Evolutionary conservation across 2,329 filamentous ascomycete genomes (phyloP), one percentile per base, ranked within the genome.

Genomic region (Chaetomiaceae sp.): DNA sequence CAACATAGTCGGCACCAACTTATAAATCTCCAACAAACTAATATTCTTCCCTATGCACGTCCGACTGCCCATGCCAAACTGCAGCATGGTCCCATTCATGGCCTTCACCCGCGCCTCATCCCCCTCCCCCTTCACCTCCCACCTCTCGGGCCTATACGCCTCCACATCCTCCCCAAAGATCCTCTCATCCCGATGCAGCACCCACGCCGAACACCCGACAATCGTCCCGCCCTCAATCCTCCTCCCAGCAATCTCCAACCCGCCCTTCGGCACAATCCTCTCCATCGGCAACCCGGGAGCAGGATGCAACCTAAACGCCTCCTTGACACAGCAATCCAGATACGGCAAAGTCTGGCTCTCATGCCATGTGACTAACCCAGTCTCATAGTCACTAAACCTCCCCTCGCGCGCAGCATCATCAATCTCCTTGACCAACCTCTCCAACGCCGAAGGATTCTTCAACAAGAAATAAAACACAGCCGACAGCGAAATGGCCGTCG

Each of bases 321-420:
- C 89, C 64, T 91, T 88, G 62, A 92, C 78, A 51, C 83, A 84
- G 3, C 88, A 88, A 63, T 91, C 86, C 6, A 94, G 80, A 66
- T 91, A 94, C 0, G 82, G 81, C 2, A 94, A 75, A 51, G 79
- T 80, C 66, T 89, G 85, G 45, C 77, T 78, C 68, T 91, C 84
- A 33, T 80, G 66, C 81, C 85, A 89, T 1, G 82, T 85, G 6
- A 90, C 84, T 4, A 84, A 76, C 6, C 81, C 80, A 15, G 80
- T 77, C n/a, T 75, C 70, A 44, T 66, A 65, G 64, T 80, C 78
- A 22, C 68, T 68, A 58, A 82, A 82, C 6, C 61, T 66, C 3
- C 83, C 84, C 17, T 69, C 62, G 22, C 70, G 69, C 0, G 79
- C 79, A 0, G 81, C 82, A 0, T 71, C 71, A 62, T 89, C 85